Conservation (phyloP, 129 eudicot species). For the Lactuca saligna region DNA sequence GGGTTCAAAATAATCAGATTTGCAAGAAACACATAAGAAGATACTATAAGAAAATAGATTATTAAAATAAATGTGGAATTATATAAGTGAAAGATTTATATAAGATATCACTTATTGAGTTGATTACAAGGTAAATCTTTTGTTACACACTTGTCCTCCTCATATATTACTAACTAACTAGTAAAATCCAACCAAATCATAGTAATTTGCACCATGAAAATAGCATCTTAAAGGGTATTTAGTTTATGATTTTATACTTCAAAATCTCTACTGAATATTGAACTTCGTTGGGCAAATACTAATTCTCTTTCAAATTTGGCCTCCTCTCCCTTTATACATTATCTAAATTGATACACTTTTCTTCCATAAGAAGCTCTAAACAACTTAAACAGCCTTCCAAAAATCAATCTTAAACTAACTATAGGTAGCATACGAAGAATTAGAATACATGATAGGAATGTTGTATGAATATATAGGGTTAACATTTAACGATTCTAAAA, state of each 20-base stretch:
- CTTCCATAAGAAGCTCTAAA: no score
- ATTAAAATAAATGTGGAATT: neutral
- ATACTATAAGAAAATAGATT: no score
- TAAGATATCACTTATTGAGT: neutral
- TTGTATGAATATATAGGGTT: neutral
- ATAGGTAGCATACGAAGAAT: neutral
- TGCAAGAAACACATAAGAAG: neutral
- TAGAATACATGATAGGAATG: neutral
- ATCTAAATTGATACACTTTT: no score
- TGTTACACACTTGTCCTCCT: neutral
- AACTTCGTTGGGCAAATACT: neutral
- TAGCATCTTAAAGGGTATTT: neutral
- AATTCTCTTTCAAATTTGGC: neutral
- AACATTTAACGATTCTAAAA: neutral
- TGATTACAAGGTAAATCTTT: slow-evolving; percentile 1
- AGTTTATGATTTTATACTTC: neutral
- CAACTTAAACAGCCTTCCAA: neutral
- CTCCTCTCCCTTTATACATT: no score
- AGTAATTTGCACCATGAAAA: slow-evolving; percentile 8
- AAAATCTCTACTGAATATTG: no score
- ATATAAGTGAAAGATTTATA: neutral
- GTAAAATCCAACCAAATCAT: slow-evolving; percentile 1
- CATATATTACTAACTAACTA: slow-evolving; percentile 3
- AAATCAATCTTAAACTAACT: neutral
- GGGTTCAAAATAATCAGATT: slow-evolving; percentile 6